phyloP scores from a whole-genome alignment of 768 basidiomycete genomes.

The Lactifluus subvellereus region DNA sequence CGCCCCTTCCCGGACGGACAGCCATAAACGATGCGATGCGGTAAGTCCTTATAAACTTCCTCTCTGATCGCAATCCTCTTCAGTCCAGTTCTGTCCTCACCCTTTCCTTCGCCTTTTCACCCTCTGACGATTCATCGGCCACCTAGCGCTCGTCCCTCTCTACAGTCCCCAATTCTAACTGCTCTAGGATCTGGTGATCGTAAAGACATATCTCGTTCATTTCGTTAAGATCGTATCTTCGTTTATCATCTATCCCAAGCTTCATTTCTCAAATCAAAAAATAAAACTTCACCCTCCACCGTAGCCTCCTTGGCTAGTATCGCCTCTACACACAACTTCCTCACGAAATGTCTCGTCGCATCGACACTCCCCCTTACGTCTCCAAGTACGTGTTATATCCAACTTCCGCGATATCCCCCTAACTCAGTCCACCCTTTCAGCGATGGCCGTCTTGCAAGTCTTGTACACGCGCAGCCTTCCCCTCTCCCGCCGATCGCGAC shows the following conservation, averaged over 20 bases:
- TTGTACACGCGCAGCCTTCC: conserved; percentile 34
- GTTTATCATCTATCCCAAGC: not conserved
- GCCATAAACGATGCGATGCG: conserved; percentile 19
- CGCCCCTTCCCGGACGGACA: conserved; percentile 16
- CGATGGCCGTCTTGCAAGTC: conserved; percentile 39
- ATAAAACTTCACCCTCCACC: not conserved
- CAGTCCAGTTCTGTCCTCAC: conserved; percentile 6
- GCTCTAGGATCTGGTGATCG: conserved; percentile 21
- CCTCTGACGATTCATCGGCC: conserved; percentile 11
- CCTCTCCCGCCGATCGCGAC: conserved; percentile 45
- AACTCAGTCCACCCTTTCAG: conserved; percentile 32
- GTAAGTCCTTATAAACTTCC: conserved; percentile 24
- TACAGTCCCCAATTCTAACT: conserved; percentile 11
- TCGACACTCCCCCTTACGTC: conserved; percentile 33
- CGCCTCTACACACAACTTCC: not conserved
- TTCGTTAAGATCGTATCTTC: conserved; percentile 17
- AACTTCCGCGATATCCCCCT: conserved; percentile 17
- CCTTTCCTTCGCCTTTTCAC: conserved; percentile 9
- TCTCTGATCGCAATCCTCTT: conserved; percentile 4
- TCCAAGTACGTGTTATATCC: conserved; percentile 27
- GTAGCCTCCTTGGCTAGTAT: not conserved
- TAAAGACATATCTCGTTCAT: conserved; percentile 11
- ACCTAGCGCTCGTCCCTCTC: conserved; percentile 11
- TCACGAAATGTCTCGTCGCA: conserved; percentile 47
- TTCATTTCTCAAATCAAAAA: not conserved